A percentile compares a stretch with the other conserved stretches of the same genome.
Evolutionary conservation across 768 basidiomycete genomes (phyloP).

Genomic region (Cantharellus cinnabarinus): DNA sequence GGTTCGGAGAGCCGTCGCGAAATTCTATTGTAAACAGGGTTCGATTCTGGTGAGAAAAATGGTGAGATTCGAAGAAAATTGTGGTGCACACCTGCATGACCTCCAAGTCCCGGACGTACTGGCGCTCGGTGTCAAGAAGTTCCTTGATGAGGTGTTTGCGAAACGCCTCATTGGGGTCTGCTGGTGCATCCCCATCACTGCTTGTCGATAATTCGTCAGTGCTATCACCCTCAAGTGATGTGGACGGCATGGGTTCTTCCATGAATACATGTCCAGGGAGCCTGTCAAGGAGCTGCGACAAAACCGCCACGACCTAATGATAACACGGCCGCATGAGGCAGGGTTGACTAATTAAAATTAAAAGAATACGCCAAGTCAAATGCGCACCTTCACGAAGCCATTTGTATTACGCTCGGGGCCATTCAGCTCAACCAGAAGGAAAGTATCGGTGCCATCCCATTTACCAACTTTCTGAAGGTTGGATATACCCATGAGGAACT

Average conservation of each 20-base stretch:
- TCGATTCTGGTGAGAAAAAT: background rate
- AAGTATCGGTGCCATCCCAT: constrained; percentile 50
- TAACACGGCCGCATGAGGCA: background rate
- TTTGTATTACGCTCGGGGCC: constrained; percentile 49
- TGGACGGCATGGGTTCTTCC: constrained; percentile 17
- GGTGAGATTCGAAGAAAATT: constrained; percentile 9
- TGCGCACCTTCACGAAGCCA: constrained; percentile 76
- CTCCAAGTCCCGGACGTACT: constrained; percentile 91
- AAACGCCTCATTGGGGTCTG: constrained; percentile 15
- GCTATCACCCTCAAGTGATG: constrained; percentile 1
- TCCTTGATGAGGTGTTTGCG: constrained; percentile 51
- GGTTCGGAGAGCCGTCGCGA: constrained; percentile 63
- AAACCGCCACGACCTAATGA: constrained; percentile 67
- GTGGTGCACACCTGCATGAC: constrained; percentile 64
- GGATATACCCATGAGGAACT: constrained; percentile 77
- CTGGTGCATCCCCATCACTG: constrained; percentile 16
- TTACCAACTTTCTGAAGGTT: constrained; percentile 22
- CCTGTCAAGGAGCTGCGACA: constrained; percentile 60
- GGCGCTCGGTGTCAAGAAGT: constrained; percentile 85
- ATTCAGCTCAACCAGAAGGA: constrained; percentile 80
- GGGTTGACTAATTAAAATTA: background rate
- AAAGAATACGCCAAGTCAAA: background rate
- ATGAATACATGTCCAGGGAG: constrained; percentile 53
- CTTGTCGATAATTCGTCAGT: constrained; percentile 1
- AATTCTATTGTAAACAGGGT: constrained; percentile 36